A percentile compares a stretch with the other conserved stretches of the same genome.
Conservation (phyloP, 352 stramenopile species). For the Globisporangium apiculatum region DNA sequence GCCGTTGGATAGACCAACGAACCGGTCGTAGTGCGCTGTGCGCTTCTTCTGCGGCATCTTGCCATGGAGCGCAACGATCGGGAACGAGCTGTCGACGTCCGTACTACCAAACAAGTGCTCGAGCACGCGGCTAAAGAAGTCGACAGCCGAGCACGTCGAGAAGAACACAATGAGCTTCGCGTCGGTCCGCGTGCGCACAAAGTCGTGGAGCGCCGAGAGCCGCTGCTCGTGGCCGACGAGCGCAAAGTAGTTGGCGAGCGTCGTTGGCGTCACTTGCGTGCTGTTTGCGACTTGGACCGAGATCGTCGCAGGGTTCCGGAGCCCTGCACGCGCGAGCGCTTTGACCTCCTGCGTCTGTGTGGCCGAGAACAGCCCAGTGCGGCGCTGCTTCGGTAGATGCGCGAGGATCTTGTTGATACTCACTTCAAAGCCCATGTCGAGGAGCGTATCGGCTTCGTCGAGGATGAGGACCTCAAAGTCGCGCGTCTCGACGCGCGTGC, state of each 20-base stretch:
- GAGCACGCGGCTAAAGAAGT: slow-evolving; percentile 95
- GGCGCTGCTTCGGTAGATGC: slow-evolving; percentile 95
- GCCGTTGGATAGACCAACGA: slow-evolving; percentile 45
- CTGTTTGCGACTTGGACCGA: slow-evolving; percentile 93
- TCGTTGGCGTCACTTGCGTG: slow-evolving; percentile 69
- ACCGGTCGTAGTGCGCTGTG: slow-evolving; percentile 72
- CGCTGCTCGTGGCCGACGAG: slow-evolving; percentile 93
- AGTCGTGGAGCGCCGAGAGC: slow-evolving; percentile 88
- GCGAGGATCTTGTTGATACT: slow-evolving; percentile 94
- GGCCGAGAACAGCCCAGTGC: slow-evolving; percentile 91
- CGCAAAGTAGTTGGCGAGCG: slow-evolving; percentile 93
- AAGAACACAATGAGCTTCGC: slow-evolving; percentile 99
- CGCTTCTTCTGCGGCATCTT: slow-evolving; percentile 93
- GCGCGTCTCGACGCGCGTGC: slow-evolving; percentile 74
- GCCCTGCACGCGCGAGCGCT: slow-evolving; percentile 91
- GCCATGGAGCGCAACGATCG: slow-evolving; percentile 85
- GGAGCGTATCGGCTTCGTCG: slow-evolving; percentile 98
- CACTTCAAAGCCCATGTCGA: slow-evolving; percentile 97
- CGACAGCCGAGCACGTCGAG: slow-evolving; percentile 97
- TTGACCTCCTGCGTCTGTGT: slow-evolving; percentile 95
- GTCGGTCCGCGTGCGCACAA: slow-evolving; percentile 84
- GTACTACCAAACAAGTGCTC: slow-evolving; percentile 51
- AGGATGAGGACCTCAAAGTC: slow-evolving; percentile 98
- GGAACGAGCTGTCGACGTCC: slow-evolving; percentile 20
- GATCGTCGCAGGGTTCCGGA: slow-evolving; percentile 98